phyloP scores from a whole-genome alignment of 495 filamentous ascomycete species.

The Daldinia bambusicola region DNA sequence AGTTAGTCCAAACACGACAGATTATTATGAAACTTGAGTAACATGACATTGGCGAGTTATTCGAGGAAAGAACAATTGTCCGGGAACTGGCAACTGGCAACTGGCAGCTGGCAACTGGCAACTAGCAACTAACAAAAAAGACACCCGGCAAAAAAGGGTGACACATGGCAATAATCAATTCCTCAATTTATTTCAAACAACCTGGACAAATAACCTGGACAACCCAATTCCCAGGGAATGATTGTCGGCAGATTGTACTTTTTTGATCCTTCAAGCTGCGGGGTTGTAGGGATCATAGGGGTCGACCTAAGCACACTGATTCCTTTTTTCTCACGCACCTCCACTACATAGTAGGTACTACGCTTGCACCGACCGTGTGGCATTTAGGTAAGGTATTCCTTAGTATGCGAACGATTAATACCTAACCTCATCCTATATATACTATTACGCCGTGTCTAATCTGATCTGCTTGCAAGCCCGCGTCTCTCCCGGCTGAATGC shows the following conservation, averaged over 20 bases:
- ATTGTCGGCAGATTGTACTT: slow-evolving; percentile 38
- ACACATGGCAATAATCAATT: neutral
- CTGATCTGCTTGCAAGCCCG: neutral
- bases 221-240: slow-evolving; percentile 14
- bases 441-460: neutral
- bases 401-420: neutral
- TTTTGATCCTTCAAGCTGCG: slow-evolving; percentile 38
- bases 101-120: slow-evolving; percentile 17
- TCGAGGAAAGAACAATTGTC: neutral
- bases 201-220: neutral
- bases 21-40: slow-evolving; percentile 1
- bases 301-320: slow-evolving; percentile 2
- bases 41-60: neutral
- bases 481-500: neutral
- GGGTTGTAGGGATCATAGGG: slow-evolving; percentile 18
- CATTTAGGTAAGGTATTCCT: neutral
- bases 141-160: too few relatives aligned
- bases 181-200: slow-evolving; percentile 36
- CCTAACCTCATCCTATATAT: neutral
- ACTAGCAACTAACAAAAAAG: too few relatives aligned
- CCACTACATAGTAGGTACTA: too few relatives aligned
- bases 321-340: slow-evolving; percentile 1
- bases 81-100: too few relatives aligned
- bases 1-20: neutral
- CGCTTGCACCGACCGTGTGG: neutral